Evolutionary conservation across 2,329 filamentous ascomycete species (phyloP).

Genomic region (Fusarium verrucosum): DNA sequence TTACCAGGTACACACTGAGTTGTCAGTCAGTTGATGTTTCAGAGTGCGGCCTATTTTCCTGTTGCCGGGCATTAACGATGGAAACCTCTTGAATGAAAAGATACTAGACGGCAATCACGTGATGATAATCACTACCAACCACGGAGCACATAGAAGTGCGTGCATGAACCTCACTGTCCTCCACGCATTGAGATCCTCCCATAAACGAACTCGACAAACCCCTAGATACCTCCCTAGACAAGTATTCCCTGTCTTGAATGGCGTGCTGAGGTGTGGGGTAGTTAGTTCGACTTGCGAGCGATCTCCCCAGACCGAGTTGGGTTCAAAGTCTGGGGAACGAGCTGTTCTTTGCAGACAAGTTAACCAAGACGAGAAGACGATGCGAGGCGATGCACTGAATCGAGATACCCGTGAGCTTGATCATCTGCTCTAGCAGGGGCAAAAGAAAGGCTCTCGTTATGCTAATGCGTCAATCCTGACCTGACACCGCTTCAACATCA

Average conservation of each 20-base stretch:
- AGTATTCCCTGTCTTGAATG: conserved; percentile 13
- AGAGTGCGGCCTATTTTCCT: background rate
- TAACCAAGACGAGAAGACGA: conserved; percentile 5
- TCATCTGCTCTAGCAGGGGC: background rate
- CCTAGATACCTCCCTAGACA: background rate
- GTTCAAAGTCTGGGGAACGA: conserved; percentile 33
- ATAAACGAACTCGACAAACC: no score
- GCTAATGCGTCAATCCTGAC: conserved; percentile 8
- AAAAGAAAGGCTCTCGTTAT: conserved; percentile 9
- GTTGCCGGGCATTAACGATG: conserved; percentile 7
- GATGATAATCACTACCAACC: conserved; percentile 1
- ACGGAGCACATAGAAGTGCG: conserved; percentile 3
- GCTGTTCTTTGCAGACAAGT: conserved; percentile 1
- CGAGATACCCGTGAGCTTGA: conserved; percentile 1
- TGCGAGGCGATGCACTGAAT: background rate
- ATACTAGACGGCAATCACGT: background rate
- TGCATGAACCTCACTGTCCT: conserved; percentile 1
- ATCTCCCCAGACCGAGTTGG: conserved; percentile 31
- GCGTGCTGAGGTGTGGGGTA: conserved; percentile 36
- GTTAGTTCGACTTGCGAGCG: conserved; percentile 8
- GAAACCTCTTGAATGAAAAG: background rate
- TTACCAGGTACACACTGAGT: no score
- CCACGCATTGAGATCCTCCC: background rate
- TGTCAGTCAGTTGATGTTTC: background rate
- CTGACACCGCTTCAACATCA: background rate